Percentiles rank a stretch among this genome's conserved stretches.
Conservation (phyloP, 208 protist species). For the Crithidia thermophila region DNA sequence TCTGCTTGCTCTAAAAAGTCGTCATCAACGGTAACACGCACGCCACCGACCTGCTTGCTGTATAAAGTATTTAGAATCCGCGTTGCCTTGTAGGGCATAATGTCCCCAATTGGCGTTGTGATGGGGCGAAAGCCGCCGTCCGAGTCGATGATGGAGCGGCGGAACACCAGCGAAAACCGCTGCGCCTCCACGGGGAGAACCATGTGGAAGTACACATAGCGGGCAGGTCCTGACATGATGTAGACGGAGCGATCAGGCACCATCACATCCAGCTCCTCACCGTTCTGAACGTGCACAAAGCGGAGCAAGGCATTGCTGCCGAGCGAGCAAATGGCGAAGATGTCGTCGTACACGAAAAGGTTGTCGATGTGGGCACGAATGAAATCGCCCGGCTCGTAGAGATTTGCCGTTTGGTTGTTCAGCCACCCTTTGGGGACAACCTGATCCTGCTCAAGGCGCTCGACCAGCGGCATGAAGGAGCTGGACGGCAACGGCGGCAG, state of each 20-base stretch:
- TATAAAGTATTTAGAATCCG: slow-evolving; percentile 88
- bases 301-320: slow-evolving; percentile 79
- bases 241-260: slow-evolving; percentile 85
- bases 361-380: slow-evolving; percentile 92
- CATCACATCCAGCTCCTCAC: slow-evolving; percentile 86
- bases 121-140: slow-evolving; percentile 82
- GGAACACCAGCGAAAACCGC: slow-evolving; percentile 87
- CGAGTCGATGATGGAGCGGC: slow-evolving; percentile 87
- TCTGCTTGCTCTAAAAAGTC: slow-evolving; percentile 74
- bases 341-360: slow-evolving; percentile 92
- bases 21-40: slow-evolving; percentile 79
- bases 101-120: slow-evolving; percentile 55
- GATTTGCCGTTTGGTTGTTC: slow-evolving; percentile 90
- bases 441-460: slow-evolving; percentile 80
- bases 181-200: slow-evolving; percentile 84
- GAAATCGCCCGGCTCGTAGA: slow-evolving; percentile 90
- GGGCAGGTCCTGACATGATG: slow-evolving; percentile 84
- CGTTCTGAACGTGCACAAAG: slow-evolving; percentile 91
- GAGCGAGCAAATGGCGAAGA: slow-evolving; percentile 83
- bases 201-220: slow-evolving; percentile 93
- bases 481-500: slow-evolving; percentile 71
- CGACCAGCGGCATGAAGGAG: slow-evolving; percentile 72
- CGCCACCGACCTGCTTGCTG: slow-evolving; percentile 81
- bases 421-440: slow-evolving; percentile 78
- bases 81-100: slow-evolving; percentile 86